Evolutionary conservation across 805 yeast genomes (phyloP), one percentile per base, ranked within the genome.

Genomic region (Ogataea degrootiae): DNA sequence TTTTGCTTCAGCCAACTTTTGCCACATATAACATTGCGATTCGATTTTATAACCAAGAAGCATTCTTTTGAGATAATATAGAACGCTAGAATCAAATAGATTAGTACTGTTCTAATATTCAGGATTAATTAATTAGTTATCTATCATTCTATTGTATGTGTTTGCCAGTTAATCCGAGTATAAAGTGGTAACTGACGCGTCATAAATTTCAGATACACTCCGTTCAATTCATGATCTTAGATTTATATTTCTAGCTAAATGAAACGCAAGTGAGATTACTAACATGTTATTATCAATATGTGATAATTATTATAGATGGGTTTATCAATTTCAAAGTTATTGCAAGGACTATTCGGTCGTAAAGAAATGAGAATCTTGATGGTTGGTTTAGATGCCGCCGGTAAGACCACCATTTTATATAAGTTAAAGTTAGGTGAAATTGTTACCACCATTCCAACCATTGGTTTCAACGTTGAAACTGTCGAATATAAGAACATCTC

Each of bases 361-460:
- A 91, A 87, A 77, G 98, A 90, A 72, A 91, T 90, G 97, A 86
- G 97, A 77, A 90, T 90, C 66, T 83, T 90, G 72, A 90, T 90
- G 97, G 97, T 90, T 68, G 97, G 97, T 75, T 81, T 90, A 64
- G 97, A 90, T 73, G 96, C 96, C 67, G 97, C 97, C 60, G 97
- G 97, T 85, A 90, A 90, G 76, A 90, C 97, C 72, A 90, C 97
- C 71, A 91, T 90, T 68, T 80, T 90, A 66, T 90, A 90, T 76
- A 90, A 90, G 77, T 83, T 90, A 72, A 90, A 90, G 73, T 82
- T 90, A 62, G 97, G 96, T 68, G 97, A 90, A 77, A 88, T 90
- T 64, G 96, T 90, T 66, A 89, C 96, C 63, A 90, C 97, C 44
- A 90, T 89, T 66, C 97, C 97, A 72, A 90, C 97, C 58, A 89